Percentiles rank a stretch among this genome's conserved stretches.
Evolutionary conservation across 78 protist genomes (phyloP).

Genomic region (Monocercomonoides exilis): DNA sequence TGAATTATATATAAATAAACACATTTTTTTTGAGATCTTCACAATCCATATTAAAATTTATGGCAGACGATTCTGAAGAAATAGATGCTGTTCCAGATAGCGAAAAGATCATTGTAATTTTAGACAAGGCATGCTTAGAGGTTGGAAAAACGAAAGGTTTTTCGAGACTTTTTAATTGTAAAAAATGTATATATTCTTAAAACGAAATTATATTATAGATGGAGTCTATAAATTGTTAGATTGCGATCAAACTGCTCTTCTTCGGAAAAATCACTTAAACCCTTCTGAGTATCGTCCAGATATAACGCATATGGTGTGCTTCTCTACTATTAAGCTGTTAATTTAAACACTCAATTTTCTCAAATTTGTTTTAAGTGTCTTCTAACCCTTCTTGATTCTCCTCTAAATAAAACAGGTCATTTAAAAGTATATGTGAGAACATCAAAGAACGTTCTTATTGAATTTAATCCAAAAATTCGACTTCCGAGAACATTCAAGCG

Average conservation of each 20-base stretch:
- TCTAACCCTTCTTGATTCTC: conserved; percentile 85
- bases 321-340: too few relatives aligned
- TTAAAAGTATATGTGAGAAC: conserved; percentile 81
- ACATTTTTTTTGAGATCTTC: too few relatives aligned
- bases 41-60: too few relatives aligned
- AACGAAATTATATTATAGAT: too few relatives aligned
- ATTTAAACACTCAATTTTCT: too few relatives aligned
- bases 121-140: background rate
- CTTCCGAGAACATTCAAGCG: conserved; percentile 91
- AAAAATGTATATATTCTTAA: too few relatives aligned
- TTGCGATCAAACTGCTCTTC: conserved; percentile 68
- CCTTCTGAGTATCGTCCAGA: conserved; percentile 85
- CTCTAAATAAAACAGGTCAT: conserved; percentile 90
- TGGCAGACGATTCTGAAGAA: too few relatives aligned
- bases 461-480: conserved; percentile 79
- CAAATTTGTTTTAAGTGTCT: conserved; percentile 54
- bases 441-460: conserved; percentile 60
- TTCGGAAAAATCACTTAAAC: conserved; percentile 55
- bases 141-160: background rate
- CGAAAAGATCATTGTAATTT: background rate
- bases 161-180: background rate
- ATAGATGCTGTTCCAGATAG: background rate
- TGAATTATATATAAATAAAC: too few relatives aligned
- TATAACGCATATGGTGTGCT: conserved; percentile 77
- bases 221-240: conserved; percentile 49